Evolutionary conservation across 257 asterid genomes (phyloP), one percentile per base, ranked within the genome.

Genomic region (Solanum commersonii): DNA sequence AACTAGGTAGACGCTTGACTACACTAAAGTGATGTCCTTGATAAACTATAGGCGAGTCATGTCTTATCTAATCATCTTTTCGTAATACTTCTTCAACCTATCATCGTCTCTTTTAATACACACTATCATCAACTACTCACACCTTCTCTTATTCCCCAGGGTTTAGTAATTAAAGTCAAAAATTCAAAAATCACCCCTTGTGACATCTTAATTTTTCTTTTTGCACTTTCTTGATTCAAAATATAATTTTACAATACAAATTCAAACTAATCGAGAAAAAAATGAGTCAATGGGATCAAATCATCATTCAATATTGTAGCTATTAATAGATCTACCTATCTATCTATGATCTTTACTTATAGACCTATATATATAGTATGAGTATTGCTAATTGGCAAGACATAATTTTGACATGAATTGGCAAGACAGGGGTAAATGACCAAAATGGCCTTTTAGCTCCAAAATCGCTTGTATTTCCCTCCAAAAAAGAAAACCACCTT

Each of bases 231-330:
- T 56, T 56, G 10, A 56, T 20, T 56, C 25, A 56, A 56, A 56
- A 56, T 6, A 56, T 18, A 56, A 56, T 2, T 56, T 52, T 56
- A 20, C 4, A 1, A 56, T 56, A 56, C 2, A 1, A 56, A 20
- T 18, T 56, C n/a, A 56, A 56, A 52, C 6, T 52, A 52, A 52
- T 52, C 4, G 4, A 52, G 4, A 34, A 33, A 34, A 37, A 34
- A 40, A 13, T 3, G 84, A 37, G 42, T n/a, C 84, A 77, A 77
- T 77, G 23, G 22, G 59, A 77, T 77, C 35, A 77, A 6, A 77
- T 38, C 33, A 40, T 77, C 35, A n/a, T 77, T 77, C 35, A 77
- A 77, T 76, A 76, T 37, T 76, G 20, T 76, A 76, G 52, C 83
- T 16, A 10, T 76, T 52, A 52, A 23, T 76, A 76, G 5, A 76